Conservation (phyloP, 2,329 filamentous ascomycete genomes). For the Thelonectria blattea region DNA sequence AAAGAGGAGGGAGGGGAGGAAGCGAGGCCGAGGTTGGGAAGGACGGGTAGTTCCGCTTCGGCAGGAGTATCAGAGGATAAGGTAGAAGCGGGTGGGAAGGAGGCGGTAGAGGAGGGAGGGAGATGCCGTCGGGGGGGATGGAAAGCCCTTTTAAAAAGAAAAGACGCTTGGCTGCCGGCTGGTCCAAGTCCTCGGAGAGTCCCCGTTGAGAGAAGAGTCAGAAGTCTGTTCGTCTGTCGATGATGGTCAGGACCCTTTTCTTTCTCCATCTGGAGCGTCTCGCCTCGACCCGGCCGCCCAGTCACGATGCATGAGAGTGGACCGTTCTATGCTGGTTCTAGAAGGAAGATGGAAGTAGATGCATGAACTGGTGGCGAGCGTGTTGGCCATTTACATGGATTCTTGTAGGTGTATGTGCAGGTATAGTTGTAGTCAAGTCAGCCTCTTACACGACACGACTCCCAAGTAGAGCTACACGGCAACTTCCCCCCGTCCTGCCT, state of each 20-base stretch:
- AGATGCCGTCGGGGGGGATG: constrained; percentile 1
- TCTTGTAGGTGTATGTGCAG: neutral
- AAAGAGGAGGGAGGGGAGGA: too few relatives aligned
- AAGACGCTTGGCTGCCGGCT: neutral
- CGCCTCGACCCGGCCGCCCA: constrained; percentile 14
- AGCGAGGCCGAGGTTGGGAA: neutral
- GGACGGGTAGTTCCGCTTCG: neutral
- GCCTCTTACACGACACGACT: neutral
- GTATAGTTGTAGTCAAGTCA: neutral
- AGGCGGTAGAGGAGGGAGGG: neutral
- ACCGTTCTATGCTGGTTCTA: constrained; percentile 6
- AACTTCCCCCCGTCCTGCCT: neutral
- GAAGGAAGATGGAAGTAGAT: constrained; percentile 10
- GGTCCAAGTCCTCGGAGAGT: constrained; percentile 1
- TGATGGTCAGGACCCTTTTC: constrained; percentile 5
- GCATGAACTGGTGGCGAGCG: constrained; percentile 1
- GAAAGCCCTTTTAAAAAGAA: constrained; percentile 11
- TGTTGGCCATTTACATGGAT: neutral
- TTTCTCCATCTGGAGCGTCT: constrained; percentile 8
- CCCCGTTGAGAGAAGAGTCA: neutral
- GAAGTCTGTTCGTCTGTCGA: constrained; percentile 17
- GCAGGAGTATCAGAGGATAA: neutral
- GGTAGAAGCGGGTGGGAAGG: neutral
- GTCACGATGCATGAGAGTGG: constrained; percentile 15
- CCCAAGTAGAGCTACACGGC: neutral